Evolutionary conservation across 345 rosid genomes (phyloP), one percentile per base, ranked within the genome.

Genomic region (Citrus hindsii): DNA sequence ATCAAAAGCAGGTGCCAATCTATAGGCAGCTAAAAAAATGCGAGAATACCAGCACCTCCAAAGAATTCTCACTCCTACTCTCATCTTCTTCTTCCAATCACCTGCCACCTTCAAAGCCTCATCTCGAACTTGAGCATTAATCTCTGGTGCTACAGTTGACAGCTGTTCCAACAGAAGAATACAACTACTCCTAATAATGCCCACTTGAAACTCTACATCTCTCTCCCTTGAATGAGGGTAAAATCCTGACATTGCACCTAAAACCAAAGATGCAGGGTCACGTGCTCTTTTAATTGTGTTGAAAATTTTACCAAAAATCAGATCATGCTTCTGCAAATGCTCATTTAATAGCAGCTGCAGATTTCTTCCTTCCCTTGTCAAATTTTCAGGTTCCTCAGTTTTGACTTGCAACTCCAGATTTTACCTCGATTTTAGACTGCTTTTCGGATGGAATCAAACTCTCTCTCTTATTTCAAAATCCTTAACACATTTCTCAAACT

Each of bases 311-410:
- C 73, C 30, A 32, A 76, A 69, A 70, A 89, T 70, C 71, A 74
- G 71, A 70, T 76, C 79, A 66, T 48, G 74, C 70, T 80, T 82
- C 66, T 75, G 80, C 76, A 84, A 32, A 74, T 78, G 82, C 80
- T 87, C 88, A 75, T 77, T 87, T 61, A 89, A 82, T 80, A 90
- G 83, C 27, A 88, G 56, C 75, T 85, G 88, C 85, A 92, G 73
- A 19, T 73, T 80, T 81, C 74, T 84, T 75, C 89, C 92, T 71
- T 27, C 40, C 18, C 63, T 48, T n/a, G 71, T 19, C 73, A 38
- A 69, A 67, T 83, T 25, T 76, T 87, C 93, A 78, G 27, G 66
- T 76, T 77, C 75, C 62, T 58, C 71, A 63, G 76, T 85, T 74
- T 78, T 82, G 19, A 12, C 84, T 18, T 73, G 87, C 83, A 65